A percentile compares a stretch with the other conserved stretches of the same genome.
These are phyloP conservation scores for Ceratocystis papillata DNA, from an alignment of 2,329 filamentous ascomycete genomes.

Conservation along the genomic window DNA sequence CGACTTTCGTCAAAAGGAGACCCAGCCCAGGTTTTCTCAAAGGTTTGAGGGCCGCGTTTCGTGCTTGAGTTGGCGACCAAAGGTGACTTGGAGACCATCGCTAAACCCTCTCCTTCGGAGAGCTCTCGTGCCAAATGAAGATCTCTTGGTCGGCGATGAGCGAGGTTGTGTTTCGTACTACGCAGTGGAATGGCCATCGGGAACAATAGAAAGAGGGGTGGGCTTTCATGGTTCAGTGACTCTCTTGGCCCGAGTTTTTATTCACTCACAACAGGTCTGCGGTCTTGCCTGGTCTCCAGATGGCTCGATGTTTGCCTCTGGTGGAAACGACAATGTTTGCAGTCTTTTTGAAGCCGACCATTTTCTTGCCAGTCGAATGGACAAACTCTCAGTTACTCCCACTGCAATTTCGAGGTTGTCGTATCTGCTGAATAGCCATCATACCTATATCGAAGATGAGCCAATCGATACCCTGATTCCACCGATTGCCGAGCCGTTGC, in stretches of 20 bases:
- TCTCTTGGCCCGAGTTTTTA: conserved; percentile 62
- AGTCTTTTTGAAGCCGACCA: conserved; percentile 63
- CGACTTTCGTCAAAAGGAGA: conserved; percentile 44
- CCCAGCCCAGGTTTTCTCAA: conserved; percentile 38
- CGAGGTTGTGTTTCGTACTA: conserved; percentile 77
- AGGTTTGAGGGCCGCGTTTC: conserved; percentile 68
- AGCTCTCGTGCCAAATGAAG: conserved; percentile 56
- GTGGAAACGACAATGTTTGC: conserved; percentile 86
- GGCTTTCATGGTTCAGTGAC: conserved; percentile 70
- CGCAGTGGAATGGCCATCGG: conserved; percentile 69
- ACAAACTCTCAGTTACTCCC: conserved; percentile 12
- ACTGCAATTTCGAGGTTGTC: conserved; percentile 7
- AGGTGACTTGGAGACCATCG: conserved; percentile 42
- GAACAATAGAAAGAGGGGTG: conserved; percentile 51
- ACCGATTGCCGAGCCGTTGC: conserved; percentile 7
- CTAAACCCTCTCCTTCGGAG: conserved; percentile 39
- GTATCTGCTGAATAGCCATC: conserved; percentile 11
- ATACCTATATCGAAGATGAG: conserved; percentile 16
- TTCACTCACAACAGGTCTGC: conserved; percentile 84
- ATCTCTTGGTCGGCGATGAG: conserved; percentile 79
- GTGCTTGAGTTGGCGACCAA: conserved; percentile 72
- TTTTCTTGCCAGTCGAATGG: conserved; percentile 35
- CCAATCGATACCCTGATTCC: conserved; percentile 14
- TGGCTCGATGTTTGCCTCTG: conserved; percentile 68
- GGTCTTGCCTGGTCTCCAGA: conserved; percentile 78